Base-by-base conservation (phyloP, 1,284 basidiomycete species). In the Papiliotrema flavescens region DNA sequence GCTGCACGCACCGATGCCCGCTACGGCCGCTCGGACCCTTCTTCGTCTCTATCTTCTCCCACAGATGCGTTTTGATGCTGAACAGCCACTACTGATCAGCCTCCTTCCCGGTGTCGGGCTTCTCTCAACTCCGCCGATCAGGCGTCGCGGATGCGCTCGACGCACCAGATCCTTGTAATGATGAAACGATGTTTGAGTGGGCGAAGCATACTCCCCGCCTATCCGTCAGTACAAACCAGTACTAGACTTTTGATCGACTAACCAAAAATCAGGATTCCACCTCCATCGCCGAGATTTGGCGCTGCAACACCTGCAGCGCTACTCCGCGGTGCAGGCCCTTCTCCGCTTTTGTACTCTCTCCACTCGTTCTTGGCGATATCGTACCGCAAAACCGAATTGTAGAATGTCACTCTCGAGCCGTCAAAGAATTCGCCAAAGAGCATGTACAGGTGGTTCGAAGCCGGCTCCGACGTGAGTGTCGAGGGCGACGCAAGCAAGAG, bases 11-110 rank as follows among this genome's bases (percentile, higher is more conserved):
- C 84, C 89, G 80, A 74, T 90, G 90, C 1, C 93, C 93, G 15
- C 87, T 90, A 26, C 93, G 80, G 2, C 90, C 89, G 42, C 82
- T 85, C 0, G 92, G 92, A 17, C 84, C 81, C 17, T 87, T 75
- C 69, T 91, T 94, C 8, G 90, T 81, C 82, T 96, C 92, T 54
- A 95, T 89, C 19, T 89, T 80, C 57, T 96, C 90, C 93, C 93
- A 97, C 0, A 82, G 77, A 66, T 91, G 88, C 0, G 83, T 60
- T 55, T 66, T 66, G 43, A 62, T 57, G 35, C 52, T 59, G 54
- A 65, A 63, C 35, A 63, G 53, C 59, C 59, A 64, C 60, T 57
- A 46, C 20, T 9, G 26, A 14, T 57, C 34, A 51, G 49, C 24
- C 4, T 5, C 23, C n/a, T 6, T 11, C 14, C n/a, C n/a, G 43